Evolutionary conservation across 2,329 filamentous ascomycete species (phyloP), one percentile per base, ranked within the genome.

Genomic region (Myriosclerotinia duriaeana): DNA sequence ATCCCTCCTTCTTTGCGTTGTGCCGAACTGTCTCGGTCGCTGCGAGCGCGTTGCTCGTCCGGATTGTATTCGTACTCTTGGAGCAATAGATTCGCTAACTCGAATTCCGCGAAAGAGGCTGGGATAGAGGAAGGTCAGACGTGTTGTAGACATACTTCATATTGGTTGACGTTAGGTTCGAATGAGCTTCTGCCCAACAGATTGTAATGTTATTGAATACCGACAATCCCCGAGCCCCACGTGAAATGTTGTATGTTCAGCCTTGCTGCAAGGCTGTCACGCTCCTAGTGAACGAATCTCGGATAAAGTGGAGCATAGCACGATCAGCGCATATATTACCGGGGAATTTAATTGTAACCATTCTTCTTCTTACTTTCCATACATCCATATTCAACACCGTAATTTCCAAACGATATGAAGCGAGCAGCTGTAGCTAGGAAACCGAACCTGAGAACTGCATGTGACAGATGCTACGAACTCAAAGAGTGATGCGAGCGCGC

Each of bases 71-170:
- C 70, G 70, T 64, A 71, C 67, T 66, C 72, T 79, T 76, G 80
- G 78, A 34, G 77, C 40, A 70, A 79, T 52, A 77, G 80, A 75
- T 77, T 85, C 75, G 77, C 77, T 74, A 69, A 76, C 71, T 69
- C 82, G 80, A 70, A 82, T 76, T 20, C 82, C 80, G 65, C 87
- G 85, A 77, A 89, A 85, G 65, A 91, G 78, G 71, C 87, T 86
- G 55, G 89, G 88, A 71, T 90, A 91, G 22, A 91, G 80, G 73
- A 91, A 91, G 20, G 85, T 85, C 68, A 91, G 80, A 73, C 88
- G 83, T 68, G 81, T 79, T 34, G 84, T 81, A 69, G 87, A 82
- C 86, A 91, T 91, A 36, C 42, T 67, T 66, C 30, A 50, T 46
- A 58, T 26, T 53, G 67, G 67, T 55, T 34, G 26, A 63, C 2